phyloP scores from a whole-genome alignment of 2,329 filamentous ascomycete species.

The Alternaria tenuissima region DNA sequence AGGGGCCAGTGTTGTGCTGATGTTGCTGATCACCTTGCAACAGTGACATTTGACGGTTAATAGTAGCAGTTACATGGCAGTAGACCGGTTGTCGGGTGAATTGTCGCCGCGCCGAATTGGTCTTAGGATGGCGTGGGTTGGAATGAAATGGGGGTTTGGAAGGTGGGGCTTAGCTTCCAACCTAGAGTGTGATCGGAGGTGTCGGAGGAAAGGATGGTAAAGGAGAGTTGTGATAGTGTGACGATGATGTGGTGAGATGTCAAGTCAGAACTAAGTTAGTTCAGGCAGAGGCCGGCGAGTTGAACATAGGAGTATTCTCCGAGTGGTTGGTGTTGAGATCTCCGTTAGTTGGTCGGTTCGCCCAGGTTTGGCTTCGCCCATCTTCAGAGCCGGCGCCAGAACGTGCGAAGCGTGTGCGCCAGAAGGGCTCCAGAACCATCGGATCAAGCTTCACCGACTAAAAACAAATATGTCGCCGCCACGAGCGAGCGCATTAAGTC shows the following conservation, averaged over 20 bases:
- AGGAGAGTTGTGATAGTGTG: not conserved
- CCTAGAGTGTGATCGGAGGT: not conserved
- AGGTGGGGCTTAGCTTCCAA: not conserved
- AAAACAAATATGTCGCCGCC: not conserved
- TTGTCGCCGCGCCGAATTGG: not conserved
- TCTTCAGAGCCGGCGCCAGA: not conserved
- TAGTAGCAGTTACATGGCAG: not conserved
- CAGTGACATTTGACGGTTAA: not conserved
- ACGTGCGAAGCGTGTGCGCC: slow-evolving; percentile 1
- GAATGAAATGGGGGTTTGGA: not conserved
- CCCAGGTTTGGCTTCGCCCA: not conserved
- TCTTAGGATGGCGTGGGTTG: not conserved
- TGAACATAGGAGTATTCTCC: not conserved
- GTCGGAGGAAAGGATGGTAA: not conserved
- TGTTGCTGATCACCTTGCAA: not conserved
- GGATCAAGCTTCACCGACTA: not conserved
- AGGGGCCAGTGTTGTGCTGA: not conserved
- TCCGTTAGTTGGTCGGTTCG: not conserved
- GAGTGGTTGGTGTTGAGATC: not conserved
- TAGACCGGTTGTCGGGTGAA: not conserved
- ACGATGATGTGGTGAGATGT: not conserved
- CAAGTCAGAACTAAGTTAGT: not conserved
- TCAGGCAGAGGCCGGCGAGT: not conserved
- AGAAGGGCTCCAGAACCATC: slow-evolving; percentile 2
- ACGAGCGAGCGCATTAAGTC: not conserved